phyloP scores from a whole-genome alignment of 2,329 filamentous ascomycete genomes.

The Fusarium anthophilum region DNA sequence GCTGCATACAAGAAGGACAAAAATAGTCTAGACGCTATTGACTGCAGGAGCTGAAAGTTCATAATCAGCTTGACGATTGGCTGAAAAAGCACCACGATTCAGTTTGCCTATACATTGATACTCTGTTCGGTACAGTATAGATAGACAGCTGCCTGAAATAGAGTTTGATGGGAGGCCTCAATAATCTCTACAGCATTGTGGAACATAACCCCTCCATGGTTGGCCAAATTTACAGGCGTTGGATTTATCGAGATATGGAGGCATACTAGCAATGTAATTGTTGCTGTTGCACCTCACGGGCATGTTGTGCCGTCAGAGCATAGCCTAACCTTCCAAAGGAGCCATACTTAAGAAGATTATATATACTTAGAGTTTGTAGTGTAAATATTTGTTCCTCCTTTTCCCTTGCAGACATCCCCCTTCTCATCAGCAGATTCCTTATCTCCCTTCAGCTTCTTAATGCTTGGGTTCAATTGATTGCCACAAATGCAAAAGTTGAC shows the following conservation, averaged over 20 bases:
- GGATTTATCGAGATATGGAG: background rate
- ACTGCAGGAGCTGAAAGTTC: background rate
- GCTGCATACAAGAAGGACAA: background rate
- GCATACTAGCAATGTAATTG: too few relatives aligned
- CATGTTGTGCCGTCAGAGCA: background rate
- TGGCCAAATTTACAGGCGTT: background rate
- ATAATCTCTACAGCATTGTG: background rate
- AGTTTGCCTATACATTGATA: background rate
- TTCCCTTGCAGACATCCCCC: background rate
- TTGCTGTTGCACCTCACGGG: background rate
- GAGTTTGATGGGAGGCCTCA: background rate
- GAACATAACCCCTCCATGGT: background rate
- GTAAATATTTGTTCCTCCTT: background rate
- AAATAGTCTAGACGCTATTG: background rate
- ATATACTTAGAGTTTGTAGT: background rate
- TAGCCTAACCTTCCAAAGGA: background rate
- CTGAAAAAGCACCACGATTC: background rate
- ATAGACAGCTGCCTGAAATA: too few relatives aligned
- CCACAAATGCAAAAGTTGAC: background rate
- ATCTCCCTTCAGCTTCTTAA: background rate
- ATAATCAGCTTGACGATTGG: background rate
- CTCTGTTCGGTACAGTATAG: too few relatives aligned
- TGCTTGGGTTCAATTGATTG: background rate
- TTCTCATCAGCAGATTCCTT: background rate
- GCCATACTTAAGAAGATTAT: background rate